Evolutionary conservation across 2,329 filamentous ascomycete genomes (phyloP).

Genomic region (Graphiopsis chlorocephala): DNA sequence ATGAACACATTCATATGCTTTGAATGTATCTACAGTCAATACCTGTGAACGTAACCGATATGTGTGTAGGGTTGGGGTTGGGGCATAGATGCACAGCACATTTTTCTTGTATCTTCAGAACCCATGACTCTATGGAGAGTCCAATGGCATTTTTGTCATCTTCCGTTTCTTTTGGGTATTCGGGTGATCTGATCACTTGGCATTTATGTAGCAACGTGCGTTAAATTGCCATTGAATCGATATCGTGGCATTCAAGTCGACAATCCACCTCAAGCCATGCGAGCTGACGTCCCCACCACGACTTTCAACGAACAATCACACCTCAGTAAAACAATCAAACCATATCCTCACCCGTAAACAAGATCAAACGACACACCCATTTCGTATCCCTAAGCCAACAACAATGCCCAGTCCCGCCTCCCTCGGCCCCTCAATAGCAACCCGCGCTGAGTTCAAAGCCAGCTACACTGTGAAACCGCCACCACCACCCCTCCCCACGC

Average conservation of each 20-base stretch:
- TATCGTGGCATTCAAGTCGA: not conserved
- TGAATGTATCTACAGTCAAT: too few relatives aligned
- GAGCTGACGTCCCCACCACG: not conserved
- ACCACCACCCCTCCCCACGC: not conserved
- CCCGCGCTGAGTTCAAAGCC: not conserved
- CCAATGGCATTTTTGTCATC: not conserved
- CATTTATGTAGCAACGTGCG: not conserved
- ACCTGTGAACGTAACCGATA: too few relatives aligned
- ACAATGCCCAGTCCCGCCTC: not conserved
- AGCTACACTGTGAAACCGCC: not conserved
- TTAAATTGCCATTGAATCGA: not conserved
- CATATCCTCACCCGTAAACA: not conserved
- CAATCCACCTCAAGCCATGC: not conserved
- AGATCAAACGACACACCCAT: not conserved
- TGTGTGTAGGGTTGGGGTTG: not conserved
- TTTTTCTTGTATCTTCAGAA: not conserved
- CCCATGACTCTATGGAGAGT: not conserved
- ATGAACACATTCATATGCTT: not conserved
- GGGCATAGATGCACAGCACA: not conserved
- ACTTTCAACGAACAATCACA: not conserved
- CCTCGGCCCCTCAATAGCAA: not conserved
- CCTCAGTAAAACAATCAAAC: not conserved
- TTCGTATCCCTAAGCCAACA: not conserved
- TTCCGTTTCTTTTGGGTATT: not conserved
- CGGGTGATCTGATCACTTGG: too few relatives aligned